Percentiles rank a stretch among this genome's conserved stretches.
These are phyloP conservation scores for sunflower (Helianthus annuus) DNA, from an alignment of 129 eudicot genomes.

Conservation along the genomic window HanXRQr2.0-SUNRISE NC_035443.2:142618949-142619448, in stretches of 20 bases:
- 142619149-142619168: slow-evolving; percentile 74
- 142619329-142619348: slow-evolving; percentile 28
- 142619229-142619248: slow-evolving; percentile 22
- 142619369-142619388: slow-evolving; percentile 16
- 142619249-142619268: slow-evolving; percentile 11
- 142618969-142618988: slow-evolving; percentile 48
- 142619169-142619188: slow-evolving; percentile 79
- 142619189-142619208: slow-evolving; percentile 68
- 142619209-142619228: slow-evolving; percentile 44
- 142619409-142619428: not conserved
- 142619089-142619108: slow-evolving; percentile 54
- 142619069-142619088: slow-evolving; percentile 24
- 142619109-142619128: slow-evolving; percentile 67
- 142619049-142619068: slow-evolving; percentile 29
- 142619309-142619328: not conserved
- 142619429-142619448: slow-evolving; percentile 7
- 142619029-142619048: not conserved
- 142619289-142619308: slow-evolving; percentile 2
- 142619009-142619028: not conserved
- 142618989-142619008: not conserved
- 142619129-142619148: slow-evolving; percentile 70
- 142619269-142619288: slow-evolving; percentile 27
- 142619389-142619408: slow-evolving; percentile 16
- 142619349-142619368: slow-evolving; percentile 6
- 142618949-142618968: slow-evolving; percentile 49